Conservation (phyloP, 495 filamentous ascomycete species). For the Usnea hakonensis region DNA sequence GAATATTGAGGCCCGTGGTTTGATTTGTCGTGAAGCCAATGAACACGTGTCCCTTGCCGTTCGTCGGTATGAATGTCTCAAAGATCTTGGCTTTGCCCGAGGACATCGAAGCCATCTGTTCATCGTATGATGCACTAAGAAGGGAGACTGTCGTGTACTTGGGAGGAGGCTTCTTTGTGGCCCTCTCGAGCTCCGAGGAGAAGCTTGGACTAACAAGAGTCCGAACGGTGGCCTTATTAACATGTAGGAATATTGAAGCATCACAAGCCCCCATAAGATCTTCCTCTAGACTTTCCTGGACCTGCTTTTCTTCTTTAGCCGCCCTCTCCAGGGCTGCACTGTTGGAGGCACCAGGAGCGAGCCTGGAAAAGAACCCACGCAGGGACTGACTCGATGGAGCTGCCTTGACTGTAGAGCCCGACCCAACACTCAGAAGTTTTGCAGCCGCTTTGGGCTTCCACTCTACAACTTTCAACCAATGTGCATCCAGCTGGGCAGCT, state of each 20-base stretch:
- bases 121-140: slow-evolving; percentile 84
- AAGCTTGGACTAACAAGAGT: slow-evolving; percentile 61
- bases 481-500: slow-evolving; percentile 82
- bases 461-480: slow-evolving; percentile 80
- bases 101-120: slow-evolving; percentile 48
- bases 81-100: slow-evolving; percentile 68
- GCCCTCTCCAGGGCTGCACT: slow-evolving; percentile 37
- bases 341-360: slow-evolving; percentile 46
- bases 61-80: slow-evolving; percentile 79
- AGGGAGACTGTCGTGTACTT: slow-evolving; percentile 76
- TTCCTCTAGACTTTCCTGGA: slow-evolving; percentile 51
- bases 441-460: slow-evolving; percentile 58
- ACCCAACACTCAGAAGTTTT: slow-evolving; percentile 31
- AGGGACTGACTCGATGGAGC: slow-evolving; percentile 48
- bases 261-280: slow-evolving; percentile 59
- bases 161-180: slow-evolving; percentile 94
- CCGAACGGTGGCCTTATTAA: slow-evolving; percentile 73
- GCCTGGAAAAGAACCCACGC: slow-evolving; percentile 70
- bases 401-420: slow-evolving; percentile 18
- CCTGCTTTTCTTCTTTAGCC: slow-evolving; percentile 42
- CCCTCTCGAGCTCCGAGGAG: slow-evolving; percentile 81
- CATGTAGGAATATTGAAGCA: slow-evolving; percentile 77
- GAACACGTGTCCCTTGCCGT: slow-evolving; percentile 73
- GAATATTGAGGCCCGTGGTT: slow-evolving; percentile 86
- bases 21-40: slow-evolving; percentile 97